Evolutionary conservation across 768 basidiomycete species (phyloP), one percentile per base, ranked within the genome.

Genomic region (Lactarius deliciosus): DNA sequence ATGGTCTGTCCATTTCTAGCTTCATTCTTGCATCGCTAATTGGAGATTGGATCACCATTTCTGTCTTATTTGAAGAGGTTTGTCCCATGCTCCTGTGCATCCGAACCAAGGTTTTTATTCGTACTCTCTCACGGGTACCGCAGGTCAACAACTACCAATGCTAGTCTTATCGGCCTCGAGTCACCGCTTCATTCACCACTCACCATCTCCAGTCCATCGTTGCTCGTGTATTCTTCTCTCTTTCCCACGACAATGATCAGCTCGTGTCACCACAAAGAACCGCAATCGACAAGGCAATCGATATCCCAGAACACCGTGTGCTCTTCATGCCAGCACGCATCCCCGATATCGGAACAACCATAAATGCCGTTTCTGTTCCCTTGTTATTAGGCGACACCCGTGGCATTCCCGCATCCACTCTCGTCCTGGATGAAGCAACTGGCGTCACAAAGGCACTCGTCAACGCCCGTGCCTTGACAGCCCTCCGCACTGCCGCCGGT

Each of bases 291-390:
- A n/a, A n/a, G n/a, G n/a, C n/a, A n/a, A n/a, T 94, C 13, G 77
- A 79, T 0, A 85, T 82, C 60, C 71, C 75, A 9, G 79, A 81
- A 53, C 86, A 92, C 70, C 87, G 81, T 1, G 79, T 83, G 0
- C 79, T 97, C 2, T 90, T 94, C 76, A 96, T 96, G 94, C 93
- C 94, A 2, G 85, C 91, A 8, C 83, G 88, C 30, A 79, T 89
- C 11, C 74, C 77, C 7, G 67, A 75, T 15, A 70, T 74, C 9
- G 86, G 86, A 2, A 89, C 89, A 1, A 78, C 89, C 3, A 80
- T 92, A 66, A 96, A 97, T 76, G 82, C 92, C n/a, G 94, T 92
- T 3, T 89, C 86, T 38, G 81, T 94, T 1, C 93, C 94, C 0
- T 78, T 76, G 4, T 69, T 69, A 1, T 62, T 75, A 1, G 79